These are phyloP conservation scores for Dothistroma pini DNA, from an alignment of 2,329 filamentous ascomycete genomes.

Conservation along the genomic window DNA sequence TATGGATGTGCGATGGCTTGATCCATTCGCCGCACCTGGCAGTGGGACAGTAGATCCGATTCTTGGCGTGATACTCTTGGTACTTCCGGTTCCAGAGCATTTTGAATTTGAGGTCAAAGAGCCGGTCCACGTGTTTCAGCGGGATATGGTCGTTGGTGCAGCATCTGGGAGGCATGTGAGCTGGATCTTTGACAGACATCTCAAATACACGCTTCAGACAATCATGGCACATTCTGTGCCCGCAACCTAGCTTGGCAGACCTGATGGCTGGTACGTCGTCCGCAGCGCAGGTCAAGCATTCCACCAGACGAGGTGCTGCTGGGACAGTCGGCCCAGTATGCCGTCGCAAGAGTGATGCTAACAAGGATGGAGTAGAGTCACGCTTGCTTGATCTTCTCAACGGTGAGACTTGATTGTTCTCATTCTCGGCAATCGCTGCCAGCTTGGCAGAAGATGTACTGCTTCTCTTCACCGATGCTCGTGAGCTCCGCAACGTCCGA, in stretches of 20 bases:
- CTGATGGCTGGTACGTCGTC: constrained; percentile 62
- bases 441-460: constrained; percentile 25
- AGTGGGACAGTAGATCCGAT: constrained; percentile 73
- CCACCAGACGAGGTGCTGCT: constrained; percentile 38
- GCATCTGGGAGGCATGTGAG: constrained; percentile 81
- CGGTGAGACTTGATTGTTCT: constrained; percentile 21
- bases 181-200: constrained; percentile 70
- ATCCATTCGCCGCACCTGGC: constrained; percentile 76
- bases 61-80: constrained; percentile 68
- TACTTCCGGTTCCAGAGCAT: constrained; percentile 76
- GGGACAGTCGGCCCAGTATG: constrained; percentile 17
- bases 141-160: constrained; percentile 72
- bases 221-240: constrained; percentile 74
- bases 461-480: constrained; percentile 20
- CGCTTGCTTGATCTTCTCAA: constrained; percentile 21
- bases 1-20: constrained; percentile 64
- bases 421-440: constrained; percentile 22
- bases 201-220: constrained; percentile 74
- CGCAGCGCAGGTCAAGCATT: constrained; percentile 68
- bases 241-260: constrained; percentile 69
- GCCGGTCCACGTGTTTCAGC: constrained; percentile 67
- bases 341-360: constrained; percentile 28
- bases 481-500: not conserved
- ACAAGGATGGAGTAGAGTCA: constrained; percentile 24
- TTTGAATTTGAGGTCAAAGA: constrained; percentile 74